A percentile compares a stretch with the other conserved stretches of the same genome.
These are phyloP conservation scores for Talaromyces proteolyticus DNA, from an alignment of 495 filamentous ascomycete species.

Conservation along the genomic window DNA sequence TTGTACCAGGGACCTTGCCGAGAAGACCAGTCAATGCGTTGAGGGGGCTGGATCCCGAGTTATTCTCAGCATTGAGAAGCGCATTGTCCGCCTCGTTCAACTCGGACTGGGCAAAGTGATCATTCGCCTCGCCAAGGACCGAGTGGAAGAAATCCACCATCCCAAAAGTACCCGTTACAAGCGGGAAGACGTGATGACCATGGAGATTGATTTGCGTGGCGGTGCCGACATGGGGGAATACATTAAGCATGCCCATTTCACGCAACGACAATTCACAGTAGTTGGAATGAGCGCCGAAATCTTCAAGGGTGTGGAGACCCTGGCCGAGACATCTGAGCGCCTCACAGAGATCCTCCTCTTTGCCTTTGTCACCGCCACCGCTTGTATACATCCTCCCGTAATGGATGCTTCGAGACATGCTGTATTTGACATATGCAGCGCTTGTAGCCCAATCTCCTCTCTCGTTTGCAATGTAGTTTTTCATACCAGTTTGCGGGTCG, in stretches of 20 bases:
- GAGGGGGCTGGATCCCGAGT: conserved; percentile 38
- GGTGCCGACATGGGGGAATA: conserved; percentile 83
- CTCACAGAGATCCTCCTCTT: conserved; percentile 83
- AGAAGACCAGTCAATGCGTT: conserved; percentile 65
- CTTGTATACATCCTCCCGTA: conserved; percentile 81
- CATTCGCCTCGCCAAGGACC: conserved; percentile 90
- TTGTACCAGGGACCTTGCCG: conserved; percentile 71
- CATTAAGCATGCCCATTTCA: conserved; percentile 73
- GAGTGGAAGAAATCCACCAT: conserved; percentile 96
- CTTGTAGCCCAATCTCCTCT: conserved; percentile 79
- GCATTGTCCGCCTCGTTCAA: conserved; percentile 82
- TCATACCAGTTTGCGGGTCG: conserved; percentile 86
- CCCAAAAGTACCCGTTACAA: conserved; percentile 88
- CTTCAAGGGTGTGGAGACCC: conserved; percentile 87
- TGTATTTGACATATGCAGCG: conserved; percentile 81
- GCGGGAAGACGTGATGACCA: conserved; percentile 72
- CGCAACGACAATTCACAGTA: conserved; percentile 84
- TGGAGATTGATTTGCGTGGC: conserved; percentile 65
- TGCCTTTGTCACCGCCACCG: conserved; percentile 57
- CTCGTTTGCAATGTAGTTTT: conserved; percentile 98
- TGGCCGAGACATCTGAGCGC: conserved; percentile 86
- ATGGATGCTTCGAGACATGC: conserved; percentile 79
- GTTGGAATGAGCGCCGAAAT: conserved; percentile 94
- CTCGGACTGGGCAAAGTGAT: conserved; percentile 94
- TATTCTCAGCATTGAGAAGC: conserved; percentile 53